phyloP scores from a whole-genome alignment of 2,329 filamentous ascomycete species.

The Phoma sp. region DNA sequence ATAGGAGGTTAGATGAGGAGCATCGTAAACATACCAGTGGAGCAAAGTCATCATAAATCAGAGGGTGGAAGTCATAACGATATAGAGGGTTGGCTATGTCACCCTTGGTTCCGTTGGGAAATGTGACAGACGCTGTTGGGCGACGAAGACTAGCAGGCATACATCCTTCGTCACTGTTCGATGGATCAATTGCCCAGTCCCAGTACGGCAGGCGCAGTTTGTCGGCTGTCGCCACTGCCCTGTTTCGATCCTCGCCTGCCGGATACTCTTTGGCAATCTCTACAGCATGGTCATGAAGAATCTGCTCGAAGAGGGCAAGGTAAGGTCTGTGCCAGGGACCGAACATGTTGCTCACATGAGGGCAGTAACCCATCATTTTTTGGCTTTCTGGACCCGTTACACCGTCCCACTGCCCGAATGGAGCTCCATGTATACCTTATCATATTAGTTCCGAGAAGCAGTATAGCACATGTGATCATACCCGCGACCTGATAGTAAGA shows the following conservation, averaged over 20 bases:
- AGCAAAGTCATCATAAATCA: constrained; percentile 38
- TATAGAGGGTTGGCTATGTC: constrained; percentile 39
- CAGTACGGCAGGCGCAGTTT: constrained; percentile 44
- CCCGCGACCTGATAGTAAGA: constrained; percentile 44
- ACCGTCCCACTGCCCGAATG: constrained; percentile 38
- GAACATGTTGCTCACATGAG: constrained; percentile 42
- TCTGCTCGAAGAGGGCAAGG: constrained; percentile 43
- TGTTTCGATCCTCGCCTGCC: constrained; percentile 29
- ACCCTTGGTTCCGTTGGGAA: constrained; percentile 35
- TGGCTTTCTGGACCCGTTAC: constrained; percentile 31
- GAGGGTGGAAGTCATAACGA: constrained; percentile 41
- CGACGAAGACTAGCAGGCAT: constrained; percentile 36
- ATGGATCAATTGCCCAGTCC: constrained; percentile 44
- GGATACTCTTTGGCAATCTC: constrained; percentile 41
- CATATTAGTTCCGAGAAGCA: not conserved
- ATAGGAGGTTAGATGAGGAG: not conserved
- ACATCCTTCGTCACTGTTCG: constrained; percentile 29
- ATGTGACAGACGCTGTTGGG: constrained; percentile 28
- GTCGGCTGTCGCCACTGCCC: constrained; percentile 31
- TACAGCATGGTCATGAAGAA: constrained; percentile 40
- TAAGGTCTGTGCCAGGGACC: constrained; percentile 45
- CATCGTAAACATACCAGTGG: constrained; percentile 26
- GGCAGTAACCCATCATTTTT: constrained; percentile 39
- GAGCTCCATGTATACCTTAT: constrained; percentile 43
- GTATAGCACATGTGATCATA: constrained; percentile 11